Base-by-base conservation (phyloP, 306 rosid species). In the Echinosophora koreensis region DNA sequence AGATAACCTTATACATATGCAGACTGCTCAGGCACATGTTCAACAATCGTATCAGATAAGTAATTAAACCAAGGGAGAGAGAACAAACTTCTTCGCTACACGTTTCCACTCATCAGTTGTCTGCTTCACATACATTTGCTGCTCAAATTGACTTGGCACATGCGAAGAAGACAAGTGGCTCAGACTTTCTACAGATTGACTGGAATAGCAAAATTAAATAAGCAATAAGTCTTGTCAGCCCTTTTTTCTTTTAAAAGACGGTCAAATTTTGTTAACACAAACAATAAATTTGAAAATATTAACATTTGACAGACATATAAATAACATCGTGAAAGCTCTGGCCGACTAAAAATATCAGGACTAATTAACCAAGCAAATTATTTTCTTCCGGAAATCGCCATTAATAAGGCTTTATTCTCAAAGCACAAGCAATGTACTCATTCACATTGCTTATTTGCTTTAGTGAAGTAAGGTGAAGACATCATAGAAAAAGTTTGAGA, bases 71-170 rank as follows among this genome's bases (percentile, higher is more conserved):
- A 71, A 71, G n/a, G n/a, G 58, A 73, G 74, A 74, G 84, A 81
- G 82, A 73, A 80, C 84, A 49, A 73, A 89, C 94, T 82, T 89
- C 78, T 87, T 86, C 71, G 77, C 71, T 28, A 52, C 73, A 55
- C 41, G 77, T 74, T 81, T 88, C 83, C 77, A 71, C 76, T 86
- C 88, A 8, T 88, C 92, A 11, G 73, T 37, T 34, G 84, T 69
- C 81, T 80, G 84, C 71, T 77, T 80, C 79, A 47, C 67, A 81
- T 74, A 65, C 63, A 73, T 77, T 55, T 76, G 79, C 66, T 71
- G 82, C 81, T 84, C 88, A 54, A 72, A 66, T 58, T 70, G 81
- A 77, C 68, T 83, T 3, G 54, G 85, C 18, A 1, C 70, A 72
- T 73, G 82, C 58, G 73, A 75, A 77, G 69, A 76, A 2, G 90